Conservation (phyloP, 2,329 filamentous ascomycete species). For the Coniochaeta sp. region DNA sequence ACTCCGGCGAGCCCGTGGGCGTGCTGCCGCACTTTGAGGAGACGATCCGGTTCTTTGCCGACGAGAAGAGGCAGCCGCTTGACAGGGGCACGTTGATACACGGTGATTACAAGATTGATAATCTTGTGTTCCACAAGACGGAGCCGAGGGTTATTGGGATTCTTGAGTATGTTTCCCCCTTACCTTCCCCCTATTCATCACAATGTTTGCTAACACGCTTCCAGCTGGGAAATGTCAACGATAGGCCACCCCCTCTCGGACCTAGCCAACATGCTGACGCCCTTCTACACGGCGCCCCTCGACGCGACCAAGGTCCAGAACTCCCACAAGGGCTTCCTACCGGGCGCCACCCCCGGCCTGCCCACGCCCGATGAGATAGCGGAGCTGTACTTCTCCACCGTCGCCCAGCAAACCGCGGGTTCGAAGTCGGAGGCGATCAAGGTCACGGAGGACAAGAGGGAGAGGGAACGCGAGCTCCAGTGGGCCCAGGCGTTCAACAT, state of each 20-base stretch:
- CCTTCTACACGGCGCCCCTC: constrained; percentile 33
- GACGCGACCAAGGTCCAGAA: constrained; percentile 17
- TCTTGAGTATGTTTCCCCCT: constrained; percentile 55
- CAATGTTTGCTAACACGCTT: background rate
- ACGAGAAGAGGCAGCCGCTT: constrained; percentile 61
- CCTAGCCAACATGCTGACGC: constrained; percentile 67
- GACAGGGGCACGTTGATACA: constrained; percentile 80
- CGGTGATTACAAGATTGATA: constrained; percentile 95
- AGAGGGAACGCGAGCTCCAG: constrained; percentile 38
- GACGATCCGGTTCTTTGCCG: constrained; percentile 70
- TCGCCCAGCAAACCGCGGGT: constrained; percentile 9
- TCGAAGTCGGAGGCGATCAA: background rate
- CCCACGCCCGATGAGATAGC: constrained; percentile 23
- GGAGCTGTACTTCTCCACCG: constrained; percentile 35
- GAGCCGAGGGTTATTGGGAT: constrained; percentile 86
- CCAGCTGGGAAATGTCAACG: constrained; percentile 93
- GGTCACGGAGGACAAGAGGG: background rate
- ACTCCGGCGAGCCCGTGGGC: constrained; percentile 70
- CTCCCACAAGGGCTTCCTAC: constrained; percentile 47
- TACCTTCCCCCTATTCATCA: background rate
- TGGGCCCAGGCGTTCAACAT: constrained; percentile 59
- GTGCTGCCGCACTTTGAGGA: constrained; percentile 77
- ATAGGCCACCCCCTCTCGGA: constrained; percentile 94
- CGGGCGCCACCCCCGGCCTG: constrained; percentile 55
- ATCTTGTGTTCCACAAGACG: constrained; percentile 82